Conservation (phyloP, 768 basidiomycete genomes). For the Lentinula aciculospora region DNA sequence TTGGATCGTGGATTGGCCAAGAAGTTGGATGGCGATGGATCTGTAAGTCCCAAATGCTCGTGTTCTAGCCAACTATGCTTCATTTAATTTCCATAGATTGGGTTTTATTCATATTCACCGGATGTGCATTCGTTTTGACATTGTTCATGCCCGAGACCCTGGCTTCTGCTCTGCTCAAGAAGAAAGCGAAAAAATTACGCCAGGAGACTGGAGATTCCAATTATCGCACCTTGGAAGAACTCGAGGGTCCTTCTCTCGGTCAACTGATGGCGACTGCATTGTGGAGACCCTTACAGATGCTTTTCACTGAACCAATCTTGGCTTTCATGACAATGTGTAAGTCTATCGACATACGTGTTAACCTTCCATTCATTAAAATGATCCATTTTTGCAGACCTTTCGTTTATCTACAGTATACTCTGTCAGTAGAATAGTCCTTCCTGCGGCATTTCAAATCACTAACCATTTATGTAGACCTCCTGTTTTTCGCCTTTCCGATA, state of each 20-base stretch:
- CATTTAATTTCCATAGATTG: conserved; percentile 22
- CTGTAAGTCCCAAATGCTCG: conserved; percentile 19
- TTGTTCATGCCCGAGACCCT: conserved; percentile 49
- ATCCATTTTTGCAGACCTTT: conserved; percentile 24
- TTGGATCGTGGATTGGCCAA: conserved; percentile 42
- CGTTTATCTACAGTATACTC: conserved; percentile 36
- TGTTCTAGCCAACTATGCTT: background rate
- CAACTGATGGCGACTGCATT: conserved; percentile 32
- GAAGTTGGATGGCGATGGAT: conserved; percentile 42
- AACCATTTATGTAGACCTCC: conserved; percentile 20
- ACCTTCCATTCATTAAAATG: background rate
- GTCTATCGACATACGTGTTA: conserved; percentile 7
- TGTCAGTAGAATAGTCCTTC: conserved; percentile 17
- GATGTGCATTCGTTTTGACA: conserved; percentile 27
- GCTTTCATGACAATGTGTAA: conserved; percentile 36
- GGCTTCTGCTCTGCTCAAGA: conserved; percentile 37
- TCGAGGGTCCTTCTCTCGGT: conserved; percentile 26
- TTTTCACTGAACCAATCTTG: conserved; percentile 39
- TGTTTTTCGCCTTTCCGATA: conserved; percentile 41
- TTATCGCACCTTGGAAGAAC: conserved; percentile 30
- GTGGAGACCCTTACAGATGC: conserved; percentile 32
- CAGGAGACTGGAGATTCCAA: conserved; percentile 31
- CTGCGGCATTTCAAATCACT: background rate
- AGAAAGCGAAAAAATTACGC: conserved; percentile 34
- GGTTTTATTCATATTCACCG: conserved; percentile 39